Conservation (phyloP, 495 filamentous ascomycete genomes). For the Talaromyces borbonicus region DNA sequence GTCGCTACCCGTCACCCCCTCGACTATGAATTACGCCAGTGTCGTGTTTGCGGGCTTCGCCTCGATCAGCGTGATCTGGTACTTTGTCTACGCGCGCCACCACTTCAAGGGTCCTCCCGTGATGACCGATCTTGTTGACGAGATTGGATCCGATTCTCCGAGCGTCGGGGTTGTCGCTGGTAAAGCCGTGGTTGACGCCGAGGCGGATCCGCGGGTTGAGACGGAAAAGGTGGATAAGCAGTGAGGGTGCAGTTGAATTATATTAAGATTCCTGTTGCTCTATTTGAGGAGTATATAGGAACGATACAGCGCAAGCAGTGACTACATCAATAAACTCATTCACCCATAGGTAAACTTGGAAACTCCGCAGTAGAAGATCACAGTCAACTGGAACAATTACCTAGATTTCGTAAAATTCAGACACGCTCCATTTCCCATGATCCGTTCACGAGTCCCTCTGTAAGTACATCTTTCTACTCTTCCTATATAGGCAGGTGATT, state of each 20-base stretch:
- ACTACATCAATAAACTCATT: no score
- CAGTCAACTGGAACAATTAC: no score
- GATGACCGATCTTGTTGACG: slow-evolving; percentile 24
- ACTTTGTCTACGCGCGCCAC: slow-evolving; percentile 59
- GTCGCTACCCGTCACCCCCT: slow-evolving; percentile 35
- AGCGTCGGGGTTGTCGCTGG: slow-evolving; percentile 26
- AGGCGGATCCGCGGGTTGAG: slow-evolving; percentile 1
- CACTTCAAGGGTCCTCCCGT: slow-evolving; percentile 61
- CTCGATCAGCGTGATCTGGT: slow-evolving; percentile 49
- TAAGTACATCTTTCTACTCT: no score
- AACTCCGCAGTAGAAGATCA: no score
- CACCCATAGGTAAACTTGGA: no score
- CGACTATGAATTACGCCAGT: slow-evolving; percentile 50
- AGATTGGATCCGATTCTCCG: not conserved
- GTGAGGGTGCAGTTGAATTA: not conserved
- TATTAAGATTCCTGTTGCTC: not conserved
- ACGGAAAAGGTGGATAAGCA: not conserved
- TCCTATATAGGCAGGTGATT: no score
- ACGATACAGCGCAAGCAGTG: no score
- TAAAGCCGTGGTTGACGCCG: slow-evolving; percentile 17
- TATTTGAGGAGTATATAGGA: no score
- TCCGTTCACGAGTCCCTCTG: no score
- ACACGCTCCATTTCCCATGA: no score
- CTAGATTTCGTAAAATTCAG: no score
- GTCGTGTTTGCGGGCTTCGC: slow-evolving; percentile 56